Base-by-base conservation (phyloP, 306 rosid genomes). In the Hylodesmum podocarpum region DNA sequence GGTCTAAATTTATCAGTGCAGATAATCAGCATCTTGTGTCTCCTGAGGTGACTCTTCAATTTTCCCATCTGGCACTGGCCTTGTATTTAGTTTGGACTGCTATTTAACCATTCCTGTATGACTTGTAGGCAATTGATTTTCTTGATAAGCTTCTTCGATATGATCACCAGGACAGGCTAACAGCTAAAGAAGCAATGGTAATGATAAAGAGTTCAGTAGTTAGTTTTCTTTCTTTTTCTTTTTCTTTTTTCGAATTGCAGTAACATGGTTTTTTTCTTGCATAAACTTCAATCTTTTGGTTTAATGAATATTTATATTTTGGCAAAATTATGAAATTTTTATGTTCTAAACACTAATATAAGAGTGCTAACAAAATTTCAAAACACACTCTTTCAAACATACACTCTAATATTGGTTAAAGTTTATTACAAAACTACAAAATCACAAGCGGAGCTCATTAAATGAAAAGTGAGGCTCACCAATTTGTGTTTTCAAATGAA, bases 101-200 rank as follows among this genome's bases (percentile, higher is more conserved):
- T 31, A 47, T 7, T 51, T 27, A 43, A 37, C 19, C 12, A 27
- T 18, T 33, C 19, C 63, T 62, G n/a, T 25, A 44, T 70, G 4
- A 62, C 54, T 47, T 53, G 81, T 78, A 93, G 98, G 98, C 98
- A 44, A 86, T 91, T 65, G 98, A 93, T 88, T 93, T 91, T 89
- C 94, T 93, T 51, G 98, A 93, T 83, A 93, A 91, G 80, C 97
- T 93, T 61, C 91, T 93, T 47, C 89, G 93, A 19, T 93, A 93
- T 75, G 98, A 93, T 84, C 96, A 93, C 81, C 98, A 93, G 79
- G 98, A 91, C 84, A 85, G 98, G 85, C 84, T 91, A 21, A 91
- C 98, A 61, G 98, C 97, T n/a, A 93, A 81, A 80, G 98, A 93
- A 86, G 98, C 98, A 19, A 93, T 93, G 98, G 96, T 93, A 88